A percentile compares a stretch with the other conserved stretches of the same genome.
Evolutionary conservation across 1,284 basidiomycete genomes (phyloP).

Genomic region (Ceratobasidium sp.): DNA sequence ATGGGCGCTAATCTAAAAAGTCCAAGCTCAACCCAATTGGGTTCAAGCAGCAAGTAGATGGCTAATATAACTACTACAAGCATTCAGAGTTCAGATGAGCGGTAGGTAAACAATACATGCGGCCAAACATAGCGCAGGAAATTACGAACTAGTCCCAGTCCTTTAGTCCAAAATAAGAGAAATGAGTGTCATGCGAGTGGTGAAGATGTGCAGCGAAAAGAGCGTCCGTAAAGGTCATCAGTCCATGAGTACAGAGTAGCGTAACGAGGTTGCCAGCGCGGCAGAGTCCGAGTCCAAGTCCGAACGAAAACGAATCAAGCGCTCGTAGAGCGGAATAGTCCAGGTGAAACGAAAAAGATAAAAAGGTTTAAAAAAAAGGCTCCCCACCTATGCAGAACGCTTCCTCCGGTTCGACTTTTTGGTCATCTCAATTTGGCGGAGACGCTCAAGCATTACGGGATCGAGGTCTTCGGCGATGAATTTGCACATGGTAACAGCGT

Average conservation of each 20-base stretch:
- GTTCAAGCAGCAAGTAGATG: slow-evolving; percentile 19
- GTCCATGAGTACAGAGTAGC: slow-evolving; percentile 23
- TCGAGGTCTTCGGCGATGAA: slow-evolving; percentile 42
- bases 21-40: not conserved
- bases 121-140: slow-evolving; percentile 7
- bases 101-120: slow-evolving; percentile 35
- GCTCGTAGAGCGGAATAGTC: slow-evolving; percentile 33
- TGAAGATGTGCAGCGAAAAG: slow-evolving; percentile 42
- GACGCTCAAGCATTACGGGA: slow-evolving; percentile 37
- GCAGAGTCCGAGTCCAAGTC: slow-evolving; percentile 30
- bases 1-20: slow-evolving; percentile 2
- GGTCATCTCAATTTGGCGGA: slow-evolving; percentile 40
- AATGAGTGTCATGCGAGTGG: slow-evolving; percentile 34
- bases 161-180: slow-evolving; percentile 28
- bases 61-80: slow-evolving; percentile 37
- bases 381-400: slow-evolving; percentile 20
- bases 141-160: slow-evolving; percentile 34
- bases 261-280: slow-evolving; percentile 16
- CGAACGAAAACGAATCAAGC: slow-evolving; percentile 6
- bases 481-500: slow-evolving; percentile 42
- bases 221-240: slow-evolving; percentile 33
- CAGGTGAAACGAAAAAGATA: slow-evolving; percentile 24
- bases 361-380: slow-evolving; percentile 9
- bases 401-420: slow-evolving; percentile 32
- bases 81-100: slow-evolving; percentile 33